A percentile compares a stretch with the other conserved stretches of the same genome.
These are phyloP conservation scores for Colletotrichum zoysiae DNA, from an alignment of 2,329 filamentous ascomycete species.

Conservation along the genomic window DNA sequence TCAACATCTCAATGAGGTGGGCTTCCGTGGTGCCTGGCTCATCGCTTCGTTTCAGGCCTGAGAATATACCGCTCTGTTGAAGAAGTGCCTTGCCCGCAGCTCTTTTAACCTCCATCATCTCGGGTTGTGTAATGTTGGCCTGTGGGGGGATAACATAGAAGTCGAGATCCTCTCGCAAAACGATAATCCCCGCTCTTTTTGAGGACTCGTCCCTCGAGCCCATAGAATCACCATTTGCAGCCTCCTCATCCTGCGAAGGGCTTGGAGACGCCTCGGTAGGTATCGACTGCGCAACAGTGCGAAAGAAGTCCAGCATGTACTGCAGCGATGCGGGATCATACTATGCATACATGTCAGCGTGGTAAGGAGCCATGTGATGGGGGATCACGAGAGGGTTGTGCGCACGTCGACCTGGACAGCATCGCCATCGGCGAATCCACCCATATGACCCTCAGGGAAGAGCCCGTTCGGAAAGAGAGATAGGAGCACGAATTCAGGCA, in stretches of 20 bases:
- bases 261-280: slow-evolving; percentile 78
- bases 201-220: slow-evolving; percentile 78
- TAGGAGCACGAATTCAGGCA: slow-evolving; percentile 96
- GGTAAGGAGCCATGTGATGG: neutral
- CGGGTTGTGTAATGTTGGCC: slow-evolving; percentile 83
- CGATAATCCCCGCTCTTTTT: slow-evolving; percentile 97
- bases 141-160: slow-evolving; percentile 96
- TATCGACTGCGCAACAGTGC: slow-evolving; percentile 95
- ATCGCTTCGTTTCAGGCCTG: slow-evolving; percentile 92
- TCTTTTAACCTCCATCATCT: slow-evolving; percentile 97
- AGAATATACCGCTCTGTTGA: slow-evolving; percentile 94
- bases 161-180: slow-evolving; percentile 94
- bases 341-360: slow-evolving; percentile 62
- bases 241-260: slow-evolving; percentile 71
- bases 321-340: slow-evolving; percentile 96
- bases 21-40: slow-evolving; percentile 97
- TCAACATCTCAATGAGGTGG: slow-evolving; percentile 99
- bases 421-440: slow-evolving; percentile 90
- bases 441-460: slow-evolving; percentile 96
- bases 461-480: slow-evolving; percentile 99
- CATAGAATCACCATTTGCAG: slow-evolving; percentile 78
- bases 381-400: slow-evolving; percentile 50
- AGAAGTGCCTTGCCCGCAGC: slow-evolving; percentile 89
- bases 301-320: slow-evolving; percentile 99
- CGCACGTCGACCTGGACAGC: slow-evolving; percentile 97